A percentile compares a stretch with the other conserved stretches of the same genome.
phyloP scores from a whole-genome alignment of 2,329 filamentous ascomycete genomes.

The Ceratocystis eucalypticola region DNA sequence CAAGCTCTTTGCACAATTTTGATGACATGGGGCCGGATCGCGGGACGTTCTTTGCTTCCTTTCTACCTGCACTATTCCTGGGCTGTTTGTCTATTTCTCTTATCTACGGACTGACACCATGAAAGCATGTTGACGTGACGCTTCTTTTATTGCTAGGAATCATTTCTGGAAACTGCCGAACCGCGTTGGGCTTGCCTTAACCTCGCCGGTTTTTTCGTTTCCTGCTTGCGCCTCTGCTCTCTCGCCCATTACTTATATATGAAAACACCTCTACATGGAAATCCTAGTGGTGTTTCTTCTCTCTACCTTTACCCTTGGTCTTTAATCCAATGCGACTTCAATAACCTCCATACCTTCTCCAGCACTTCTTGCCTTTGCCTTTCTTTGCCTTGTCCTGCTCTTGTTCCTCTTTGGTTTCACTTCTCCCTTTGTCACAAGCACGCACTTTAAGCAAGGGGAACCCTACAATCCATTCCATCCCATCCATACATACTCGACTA shows the following conservation, averaged over 20 bases:
- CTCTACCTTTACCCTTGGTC: background rate
- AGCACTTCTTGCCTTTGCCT: background rate
- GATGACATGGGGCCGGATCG: constrained; percentile 11
- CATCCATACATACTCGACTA: too few relatives aligned
- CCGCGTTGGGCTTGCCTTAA: background rate
- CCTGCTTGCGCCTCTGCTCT: background rate
- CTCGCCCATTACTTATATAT: background rate
- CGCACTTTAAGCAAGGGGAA: background rate
- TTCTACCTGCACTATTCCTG: too few relatives aligned
- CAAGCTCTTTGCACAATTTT: constrained; percentile 1
- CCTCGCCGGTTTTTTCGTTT: background rate
- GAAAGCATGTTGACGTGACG: background rate
- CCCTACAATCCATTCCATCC: background rate
- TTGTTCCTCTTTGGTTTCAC: background rate
- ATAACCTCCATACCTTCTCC: background rate
- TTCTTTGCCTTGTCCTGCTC: background rate
- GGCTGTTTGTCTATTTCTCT: too few relatives aligned
- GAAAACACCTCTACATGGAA: background rate
- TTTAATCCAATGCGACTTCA: background rate
- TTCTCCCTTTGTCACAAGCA: background rate
- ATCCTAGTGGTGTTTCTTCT: background rate
- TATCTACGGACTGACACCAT: too few relatives aligned
- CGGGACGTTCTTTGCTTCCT: constrained; percentile 7
- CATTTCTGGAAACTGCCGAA: background rate
- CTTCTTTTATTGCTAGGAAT: constrained; percentile 1